Evolutionary conservation across 2,329 filamentous ascomycete species (phyloP).

Genomic region (Tolypocladium guangdongense): DNA sequence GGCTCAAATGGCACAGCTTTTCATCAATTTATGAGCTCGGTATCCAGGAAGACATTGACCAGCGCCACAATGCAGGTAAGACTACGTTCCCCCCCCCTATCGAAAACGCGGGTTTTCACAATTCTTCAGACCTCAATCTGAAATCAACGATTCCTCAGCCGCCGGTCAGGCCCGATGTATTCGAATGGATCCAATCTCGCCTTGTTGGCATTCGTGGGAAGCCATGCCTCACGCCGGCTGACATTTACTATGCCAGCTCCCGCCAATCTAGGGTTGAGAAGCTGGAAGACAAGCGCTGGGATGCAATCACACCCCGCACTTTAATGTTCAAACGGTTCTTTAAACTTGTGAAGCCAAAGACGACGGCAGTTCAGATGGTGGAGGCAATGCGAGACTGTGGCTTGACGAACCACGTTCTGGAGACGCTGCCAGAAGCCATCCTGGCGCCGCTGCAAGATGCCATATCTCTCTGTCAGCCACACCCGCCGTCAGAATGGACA

Average conservation of each 20-base stretch:
- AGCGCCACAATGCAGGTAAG: conserved; percentile 28
- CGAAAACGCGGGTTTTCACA: background rate
- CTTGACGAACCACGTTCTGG: conserved; percentile 56
- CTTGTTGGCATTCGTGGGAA: conserved; percentile 26
- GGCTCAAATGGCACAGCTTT: conserved; percentile 61
- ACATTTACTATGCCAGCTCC: conserved; percentile 32
- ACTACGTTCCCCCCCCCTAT: background rate
- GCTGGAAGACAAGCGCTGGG: conserved; percentile 29
- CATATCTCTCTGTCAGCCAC: conserved; percentile 73
- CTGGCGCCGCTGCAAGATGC: conserved; percentile 71
- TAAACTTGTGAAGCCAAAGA: conserved; percentile 38
- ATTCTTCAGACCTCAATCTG: conserved; percentile 16
- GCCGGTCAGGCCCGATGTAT: conserved; percentile 27
- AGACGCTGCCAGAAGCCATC: conserved; percentile 79
- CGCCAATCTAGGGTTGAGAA: conserved; percentile 23
- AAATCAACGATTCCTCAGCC: conserved; percentile 23
- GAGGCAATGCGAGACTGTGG: conserved; percentile 63
- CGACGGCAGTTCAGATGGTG: conserved; percentile 51
- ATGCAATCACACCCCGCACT: conserved; percentile 51
- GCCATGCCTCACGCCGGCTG: conserved; percentile 30
- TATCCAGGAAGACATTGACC: conserved; percentile 36
- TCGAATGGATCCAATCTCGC: conserved; percentile 42
- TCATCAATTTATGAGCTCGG: conserved; percentile 38
- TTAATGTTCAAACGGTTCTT: conserved; percentile 61
- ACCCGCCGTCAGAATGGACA: conserved; percentile 68